Evolutionary conservation across 768 basidiomycete genomes (phyloP).

Genomic region (Kwoniella shandongensis): DNA sequence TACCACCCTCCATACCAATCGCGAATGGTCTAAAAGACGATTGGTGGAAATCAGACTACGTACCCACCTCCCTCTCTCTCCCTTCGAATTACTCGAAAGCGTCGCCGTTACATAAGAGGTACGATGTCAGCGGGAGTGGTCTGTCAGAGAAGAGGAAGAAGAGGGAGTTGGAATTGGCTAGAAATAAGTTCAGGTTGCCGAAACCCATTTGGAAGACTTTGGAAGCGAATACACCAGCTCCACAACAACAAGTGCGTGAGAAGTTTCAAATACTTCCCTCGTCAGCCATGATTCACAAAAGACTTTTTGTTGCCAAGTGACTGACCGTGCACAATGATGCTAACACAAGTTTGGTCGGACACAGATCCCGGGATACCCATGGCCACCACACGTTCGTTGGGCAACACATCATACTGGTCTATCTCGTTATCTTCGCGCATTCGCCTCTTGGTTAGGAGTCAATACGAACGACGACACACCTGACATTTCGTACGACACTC

Average conservation of each 20-base stretch:
- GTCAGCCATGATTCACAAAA: neutral
- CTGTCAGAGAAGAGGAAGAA: neutral
- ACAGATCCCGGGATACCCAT: constrained; percentile 22
- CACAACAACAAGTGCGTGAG: constrained; percentile 24
- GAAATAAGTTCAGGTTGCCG: constrained; percentile 13
- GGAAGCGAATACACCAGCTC: constrained; percentile 22
- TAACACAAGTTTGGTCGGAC: too few relatives aligned
- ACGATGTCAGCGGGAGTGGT: constrained; percentile 4
- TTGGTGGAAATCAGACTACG: constrained; percentile 28
- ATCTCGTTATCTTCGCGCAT: constrained; percentile 21
- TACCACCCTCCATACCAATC: constrained; percentile 11
- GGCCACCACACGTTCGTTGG: constrained; percentile 22
- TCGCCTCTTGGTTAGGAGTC: constrained; percentile 44
- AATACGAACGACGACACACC: constrained; percentile 55
- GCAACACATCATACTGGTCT: constrained; percentile 17
- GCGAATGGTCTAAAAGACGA: constrained; percentile 4
- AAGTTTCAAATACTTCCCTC: neutral
- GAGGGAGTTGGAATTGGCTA: constrained; percentile 9
- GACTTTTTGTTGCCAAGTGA: too few relatives aligned
- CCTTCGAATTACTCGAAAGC: neutral
- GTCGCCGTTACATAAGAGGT: neutral
- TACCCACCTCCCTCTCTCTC: too few relatives aligned
- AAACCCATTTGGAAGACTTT: constrained; percentile 28
- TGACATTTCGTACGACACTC: constrained; percentile 56
- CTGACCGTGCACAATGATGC: too few relatives aligned